A percentile compares a stretch with the other conserved stretches of the same genome.
Evolutionary conservation across 225 moss, liverwort and hornwort genomes (phyloP).

Genomic region (Polytrichum commune): DNA sequence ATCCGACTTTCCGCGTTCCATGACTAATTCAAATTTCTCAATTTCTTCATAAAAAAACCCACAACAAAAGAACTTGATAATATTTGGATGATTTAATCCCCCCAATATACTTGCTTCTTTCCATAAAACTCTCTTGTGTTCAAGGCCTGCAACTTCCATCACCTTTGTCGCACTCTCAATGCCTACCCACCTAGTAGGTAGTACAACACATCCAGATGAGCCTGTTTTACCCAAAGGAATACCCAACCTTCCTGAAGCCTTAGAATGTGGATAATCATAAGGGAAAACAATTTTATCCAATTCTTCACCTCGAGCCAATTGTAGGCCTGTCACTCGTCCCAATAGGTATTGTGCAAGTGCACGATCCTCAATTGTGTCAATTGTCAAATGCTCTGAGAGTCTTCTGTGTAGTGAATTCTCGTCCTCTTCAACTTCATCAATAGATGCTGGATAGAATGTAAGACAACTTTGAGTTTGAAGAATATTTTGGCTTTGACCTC

Average conservation of each 20-base stretch:
- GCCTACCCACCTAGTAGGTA: background rate
- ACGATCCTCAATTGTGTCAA: background rate
- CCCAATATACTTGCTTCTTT: conserved; percentile 5
- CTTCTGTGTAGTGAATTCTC: background rate
- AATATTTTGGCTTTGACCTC: background rate
- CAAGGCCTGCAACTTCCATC: background rate
- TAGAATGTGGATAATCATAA: background rate
- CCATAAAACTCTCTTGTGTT: background rate
- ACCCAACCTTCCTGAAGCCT: background rate
- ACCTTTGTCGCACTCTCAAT: conserved; percentile 1
- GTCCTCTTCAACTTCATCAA: conserved; percentile 5
- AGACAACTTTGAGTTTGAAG: background rate
- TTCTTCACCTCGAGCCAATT: background rate
- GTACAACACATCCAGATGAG: background rate
- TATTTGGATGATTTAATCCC: background rate
- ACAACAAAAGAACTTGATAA: conserved; percentile 8
- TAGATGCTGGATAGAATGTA: conserved; percentile 3
- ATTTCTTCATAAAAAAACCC: background rate
- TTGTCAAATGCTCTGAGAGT: background rate
- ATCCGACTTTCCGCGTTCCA: background rate
- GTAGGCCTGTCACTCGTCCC: background rate
- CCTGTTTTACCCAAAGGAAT: background rate
- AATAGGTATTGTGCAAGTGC: conserved; percentile 6
- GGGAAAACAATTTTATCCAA: background rate
- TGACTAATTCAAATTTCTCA: background rate